Conservation (phyloP, 345 rosid genomes). For the Kernera saxatilis region DNA sequence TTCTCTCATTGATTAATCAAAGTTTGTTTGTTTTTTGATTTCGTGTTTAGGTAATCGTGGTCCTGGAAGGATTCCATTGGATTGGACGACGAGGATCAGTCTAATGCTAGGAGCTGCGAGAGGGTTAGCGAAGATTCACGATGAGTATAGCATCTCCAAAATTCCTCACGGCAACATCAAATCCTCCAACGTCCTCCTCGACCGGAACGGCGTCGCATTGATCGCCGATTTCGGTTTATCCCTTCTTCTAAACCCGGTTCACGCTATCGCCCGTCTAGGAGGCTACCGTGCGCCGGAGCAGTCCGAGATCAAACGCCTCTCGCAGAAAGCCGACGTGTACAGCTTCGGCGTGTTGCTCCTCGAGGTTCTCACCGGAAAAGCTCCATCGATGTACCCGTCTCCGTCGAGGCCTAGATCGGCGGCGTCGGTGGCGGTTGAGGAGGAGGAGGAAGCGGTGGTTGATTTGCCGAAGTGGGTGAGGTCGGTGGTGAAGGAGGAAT, state of each 20-base stretch:
- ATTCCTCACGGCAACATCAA: constrained; percentile 88
- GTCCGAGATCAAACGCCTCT: constrained; percentile 66
- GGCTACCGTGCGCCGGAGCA: constrained; percentile 98
- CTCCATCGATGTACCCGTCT: constrained; percentile 70
- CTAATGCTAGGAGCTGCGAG: constrained; percentile 82
- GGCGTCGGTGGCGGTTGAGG: constrained; percentile 54
- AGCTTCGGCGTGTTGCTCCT: constrained; percentile 78
- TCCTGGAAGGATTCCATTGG: constrained; percentile 86
- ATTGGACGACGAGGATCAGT: constrained; percentile 97
- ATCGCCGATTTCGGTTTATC: constrained; percentile 87
- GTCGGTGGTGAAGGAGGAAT: constrained; percentile 92
- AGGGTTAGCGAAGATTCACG: constrained; percentile 79
- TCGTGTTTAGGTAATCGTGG: constrained; percentile 59
- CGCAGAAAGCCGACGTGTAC: constrained; percentile 85
- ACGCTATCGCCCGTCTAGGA: constrained; percentile 78
- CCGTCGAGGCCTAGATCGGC: constrained; percentile 53
- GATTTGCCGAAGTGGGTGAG: constrained; percentile 94
- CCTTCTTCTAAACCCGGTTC: constrained; percentile 74
- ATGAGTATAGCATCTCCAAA: constrained; percentile 51
- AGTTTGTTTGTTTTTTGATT: neutral
- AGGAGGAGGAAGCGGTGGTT: constrained; percentile 40
- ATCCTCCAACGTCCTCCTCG: constrained; percentile 76
- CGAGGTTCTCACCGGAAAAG: constrained; percentile 83
- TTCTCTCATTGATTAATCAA: neutral
- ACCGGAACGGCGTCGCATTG: constrained; percentile 80